A percentile compares a stretch with the other conserved stretches of the same genome.
phyloP scores from a whole-genome alignment of 2,329 filamentous ascomycete genomes.

The Aphanoascus verrucosus region DNA sequence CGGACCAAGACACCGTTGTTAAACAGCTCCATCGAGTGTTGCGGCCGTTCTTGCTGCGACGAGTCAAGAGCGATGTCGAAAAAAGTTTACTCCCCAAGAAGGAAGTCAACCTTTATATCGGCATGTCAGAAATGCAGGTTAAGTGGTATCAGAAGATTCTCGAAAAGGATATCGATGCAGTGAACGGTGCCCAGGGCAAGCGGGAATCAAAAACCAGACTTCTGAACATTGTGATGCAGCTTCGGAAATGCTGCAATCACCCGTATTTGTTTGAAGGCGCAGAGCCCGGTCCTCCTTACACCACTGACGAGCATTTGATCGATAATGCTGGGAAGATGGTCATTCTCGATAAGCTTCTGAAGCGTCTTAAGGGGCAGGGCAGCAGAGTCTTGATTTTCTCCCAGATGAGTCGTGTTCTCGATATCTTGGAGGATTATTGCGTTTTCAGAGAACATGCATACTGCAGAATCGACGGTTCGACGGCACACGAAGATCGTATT shows the following conservation, averaged over 20 bases:
- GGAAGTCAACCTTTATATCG: constrained; percentile 91
- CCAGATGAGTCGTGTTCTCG: constrained; percentile 93
- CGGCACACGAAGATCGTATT: constrained; percentile 94
- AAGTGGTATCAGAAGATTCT: constrained; percentile 99
- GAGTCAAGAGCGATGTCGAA: constrained; percentile 95
- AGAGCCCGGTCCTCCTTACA: constrained; percentile 93
- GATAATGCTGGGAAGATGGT: constrained; percentile 96
- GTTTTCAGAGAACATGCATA: constrained; percentile 93
- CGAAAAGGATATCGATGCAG: constrained; percentile 97
- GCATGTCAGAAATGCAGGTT: constrained; percentile 98
- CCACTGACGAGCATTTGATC: constrained; percentile 90
- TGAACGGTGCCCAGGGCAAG: constrained; percentile 92
- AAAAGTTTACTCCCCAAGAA: constrained; percentile 97
- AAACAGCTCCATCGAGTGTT: constrained; percentile 90
- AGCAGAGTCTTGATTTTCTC: constrained; percentile 98
- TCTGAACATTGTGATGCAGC: constrained; percentile 98
- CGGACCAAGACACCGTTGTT: constrained; percentile 89
- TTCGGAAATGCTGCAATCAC: constrained; percentile 97
- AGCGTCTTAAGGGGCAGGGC: constrained; percentile 70
- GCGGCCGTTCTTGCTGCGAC: constrained; percentile 83
- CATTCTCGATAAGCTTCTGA: constrained; percentile 83
- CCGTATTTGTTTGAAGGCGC: constrained; percentile 96
- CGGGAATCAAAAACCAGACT: constrained; percentile 94
- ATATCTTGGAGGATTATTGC: constrained; percentile 96
- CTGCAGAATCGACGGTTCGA: constrained; percentile 92